A percentile compares a stretch with the other conserved stretches of the same genome.
These are phyloP conservation scores for Musa balbisiana DNA, from an alignment of 202 grass and related monocot genomes.

Conservation along the genomic window DNA sequence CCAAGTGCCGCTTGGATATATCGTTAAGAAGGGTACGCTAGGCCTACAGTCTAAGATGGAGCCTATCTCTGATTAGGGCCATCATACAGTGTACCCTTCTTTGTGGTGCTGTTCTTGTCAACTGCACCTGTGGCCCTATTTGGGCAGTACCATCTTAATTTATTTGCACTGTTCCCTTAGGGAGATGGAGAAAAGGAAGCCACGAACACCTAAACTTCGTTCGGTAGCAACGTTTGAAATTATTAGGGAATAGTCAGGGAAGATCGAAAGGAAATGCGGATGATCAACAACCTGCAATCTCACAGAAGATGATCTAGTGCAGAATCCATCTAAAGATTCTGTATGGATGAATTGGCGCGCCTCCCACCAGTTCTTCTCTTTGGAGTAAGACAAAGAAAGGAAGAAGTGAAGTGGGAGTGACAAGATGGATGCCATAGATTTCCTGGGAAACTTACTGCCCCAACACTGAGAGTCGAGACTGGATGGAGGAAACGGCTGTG, in stretches of 20 bases:
- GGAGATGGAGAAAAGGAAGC: too few relatives aligned
- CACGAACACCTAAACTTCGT: too few relatives aligned
- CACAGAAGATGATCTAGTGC: too few relatives aligned
- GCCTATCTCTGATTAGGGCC: slow-evolving; percentile 30
- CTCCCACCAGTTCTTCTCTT: neutral
- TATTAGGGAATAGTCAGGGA: too few relatives aligned
- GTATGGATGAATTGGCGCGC: too few relatives aligned
- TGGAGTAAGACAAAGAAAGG: slow-evolving; percentile 7
- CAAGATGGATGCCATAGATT: neutral
- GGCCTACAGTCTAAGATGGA: neutral
- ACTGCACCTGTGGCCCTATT: slow-evolving; percentile 8
- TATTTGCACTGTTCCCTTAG: too few relatives aligned
- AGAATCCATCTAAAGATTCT: too few relatives aligned
- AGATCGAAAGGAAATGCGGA: too few relatives aligned
- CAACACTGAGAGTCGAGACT: slow-evolving; percentile 7
- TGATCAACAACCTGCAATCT: too few relatives aligned
- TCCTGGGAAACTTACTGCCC: neutral
- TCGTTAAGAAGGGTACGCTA: slow-evolving; percentile 15
- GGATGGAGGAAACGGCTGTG: neutral
- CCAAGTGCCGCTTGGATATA: slow-evolving; percentile 1
- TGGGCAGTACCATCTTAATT: slow-evolving; percentile 1
- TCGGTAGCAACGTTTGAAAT: too few relatives aligned
- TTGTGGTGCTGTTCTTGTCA: slow-evolving; percentile 42
- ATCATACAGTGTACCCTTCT: slow-evolving; percentile 38
- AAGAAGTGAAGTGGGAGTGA: neutral